A percentile compares a stretch with the other conserved stretches of the same genome.
Conservation (phyloP, 129 eudicot genomes). For the Solidago caesia region DNA sequence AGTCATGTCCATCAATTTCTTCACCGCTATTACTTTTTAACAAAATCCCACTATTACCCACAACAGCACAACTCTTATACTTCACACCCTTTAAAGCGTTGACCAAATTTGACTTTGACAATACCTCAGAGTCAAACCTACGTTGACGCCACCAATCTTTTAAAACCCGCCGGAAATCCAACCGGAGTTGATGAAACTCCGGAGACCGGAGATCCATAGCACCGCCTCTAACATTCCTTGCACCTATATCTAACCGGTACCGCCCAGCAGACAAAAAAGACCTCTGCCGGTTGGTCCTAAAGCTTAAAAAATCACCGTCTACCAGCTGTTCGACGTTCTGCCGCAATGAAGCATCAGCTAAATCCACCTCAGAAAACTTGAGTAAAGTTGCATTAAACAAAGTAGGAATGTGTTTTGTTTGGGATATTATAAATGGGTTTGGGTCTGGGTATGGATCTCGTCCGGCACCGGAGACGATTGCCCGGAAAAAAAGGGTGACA, state of each 20-base stretch:
- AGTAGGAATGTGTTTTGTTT: conserved; percentile 7
- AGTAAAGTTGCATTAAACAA: conserved; percentile 55
- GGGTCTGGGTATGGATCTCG: neutral
- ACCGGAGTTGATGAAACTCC: conserved; percentile 50
- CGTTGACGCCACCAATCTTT: conserved; percentile 63
- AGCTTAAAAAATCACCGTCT: conserved; percentile 49
- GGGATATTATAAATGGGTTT: too few species aligned
- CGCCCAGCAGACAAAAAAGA: conserved; percentile 61
- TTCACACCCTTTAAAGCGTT: conserved; percentile 31
- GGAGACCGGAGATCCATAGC: conserved; percentile 58
- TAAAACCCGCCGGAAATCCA: conserved; percentile 47
- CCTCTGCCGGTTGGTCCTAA: conserved; percentile 40
- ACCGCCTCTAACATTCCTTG: conserved; percentile 38
- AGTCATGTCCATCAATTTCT: conserved; percentile 66
- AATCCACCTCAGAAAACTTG: conserved; percentile 53
- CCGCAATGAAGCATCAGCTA: conserved; percentile 46
- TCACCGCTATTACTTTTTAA: conserved; percentile 51
- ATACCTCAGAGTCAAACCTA: conserved; percentile 42
- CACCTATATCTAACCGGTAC: conserved; percentile 41
- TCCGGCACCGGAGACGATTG: conserved; percentile 31
- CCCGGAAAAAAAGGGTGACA: conserved; percentile 43
- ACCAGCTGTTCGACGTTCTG: conserved; percentile 65
- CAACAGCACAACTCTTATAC: conserved; percentile 80
- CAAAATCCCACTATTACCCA: conserved; percentile 94
- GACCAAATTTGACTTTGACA: conserved; percentile 61